These are phyloP conservation scores for Cudoniella acicularis DNA, from an alignment of 495 filamentous ascomycete genomes.

Conservation along the genomic window DNA sequence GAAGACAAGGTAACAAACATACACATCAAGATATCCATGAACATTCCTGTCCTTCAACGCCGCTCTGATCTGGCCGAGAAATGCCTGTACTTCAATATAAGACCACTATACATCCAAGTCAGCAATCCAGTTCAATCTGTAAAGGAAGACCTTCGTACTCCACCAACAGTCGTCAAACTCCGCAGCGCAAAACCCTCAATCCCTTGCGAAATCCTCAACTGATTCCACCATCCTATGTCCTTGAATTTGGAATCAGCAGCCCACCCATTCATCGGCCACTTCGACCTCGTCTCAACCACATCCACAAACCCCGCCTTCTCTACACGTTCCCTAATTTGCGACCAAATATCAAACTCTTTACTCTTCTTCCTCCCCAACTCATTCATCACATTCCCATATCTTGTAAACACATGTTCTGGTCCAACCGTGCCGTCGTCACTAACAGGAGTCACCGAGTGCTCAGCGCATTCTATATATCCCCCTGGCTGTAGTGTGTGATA, in stretches of 20 bases:
- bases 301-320: background rate
- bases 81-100: no score
- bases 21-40: no score
- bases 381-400: conserved; percentile 41
- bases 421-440: conserved; percentile 50
- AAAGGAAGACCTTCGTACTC: no score
- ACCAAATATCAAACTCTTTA: conserved; percentile 40
- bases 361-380: conserved; percentile 42
- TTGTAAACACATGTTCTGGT: conserved; percentile 39
- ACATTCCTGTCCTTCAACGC: no score
- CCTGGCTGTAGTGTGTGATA: conserved; percentile 40
- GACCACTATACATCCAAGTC: no score
- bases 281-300: background rate
- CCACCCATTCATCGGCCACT: background rate
- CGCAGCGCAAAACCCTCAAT: background rate
- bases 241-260: background rate
- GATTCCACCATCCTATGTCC: background rate
- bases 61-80: no score
- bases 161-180: background rate
- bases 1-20: no score
- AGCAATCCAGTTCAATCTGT: no score
- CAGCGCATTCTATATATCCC: conserved; percentile 48
- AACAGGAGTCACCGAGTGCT: conserved; percentile 36
- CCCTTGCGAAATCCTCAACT: background rate
- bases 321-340: background rate